Evolutionary conservation across 192 early-diverging fungal species (phyloP).

Genomic region (Diversispora eburnea): DNA sequence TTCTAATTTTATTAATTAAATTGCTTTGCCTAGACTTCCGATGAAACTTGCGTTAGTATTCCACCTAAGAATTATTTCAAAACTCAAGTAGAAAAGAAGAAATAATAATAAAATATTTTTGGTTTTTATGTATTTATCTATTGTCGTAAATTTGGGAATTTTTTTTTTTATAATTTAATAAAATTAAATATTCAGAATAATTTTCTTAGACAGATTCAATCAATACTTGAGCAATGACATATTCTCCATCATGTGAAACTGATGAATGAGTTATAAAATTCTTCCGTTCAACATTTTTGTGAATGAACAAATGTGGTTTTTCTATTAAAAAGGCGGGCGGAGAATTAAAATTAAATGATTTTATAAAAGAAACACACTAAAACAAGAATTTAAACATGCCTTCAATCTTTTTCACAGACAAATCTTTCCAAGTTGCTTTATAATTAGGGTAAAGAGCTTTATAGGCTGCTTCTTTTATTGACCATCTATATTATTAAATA

Average conservation of each 20-base stretch:
- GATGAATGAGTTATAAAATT: constrained; percentile 49
- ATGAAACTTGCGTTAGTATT: constrained; percentile 20
- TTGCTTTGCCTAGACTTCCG: constrained; percentile 39
- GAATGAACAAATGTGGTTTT: constrained; percentile 45
- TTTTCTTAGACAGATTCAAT: constrained; percentile 40
- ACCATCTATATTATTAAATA: constrained; percentile 48
- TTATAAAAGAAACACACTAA: neutral
- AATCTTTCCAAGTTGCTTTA: constrained; percentile 60
- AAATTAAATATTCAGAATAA: too few species aligned
- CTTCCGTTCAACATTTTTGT: constrained; percentile 34
- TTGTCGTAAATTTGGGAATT: too few species aligned
- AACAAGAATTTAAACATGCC: constrained; percentile 34
- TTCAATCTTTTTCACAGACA: constrained; percentile 49
- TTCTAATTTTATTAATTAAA: neutral
- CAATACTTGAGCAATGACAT: constrained; percentile 63
- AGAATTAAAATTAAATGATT: neutral
- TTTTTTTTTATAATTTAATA: too few species aligned
- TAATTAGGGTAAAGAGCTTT: constrained; percentile 65
- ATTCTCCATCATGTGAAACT: constrained; percentile 81
- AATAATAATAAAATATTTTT: neutral
- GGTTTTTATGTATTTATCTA: too few species aligned
- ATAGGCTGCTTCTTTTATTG: constrained; percentile 69
- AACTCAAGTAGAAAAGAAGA: neutral
- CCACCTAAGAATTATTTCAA: constrained; percentile 18
- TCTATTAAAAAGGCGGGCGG: constrained; percentile 27